Evolutionary conservation across 805 yeast species (phyloP).

Genomic region (Sugiyamaella valdiviana): DNA sequence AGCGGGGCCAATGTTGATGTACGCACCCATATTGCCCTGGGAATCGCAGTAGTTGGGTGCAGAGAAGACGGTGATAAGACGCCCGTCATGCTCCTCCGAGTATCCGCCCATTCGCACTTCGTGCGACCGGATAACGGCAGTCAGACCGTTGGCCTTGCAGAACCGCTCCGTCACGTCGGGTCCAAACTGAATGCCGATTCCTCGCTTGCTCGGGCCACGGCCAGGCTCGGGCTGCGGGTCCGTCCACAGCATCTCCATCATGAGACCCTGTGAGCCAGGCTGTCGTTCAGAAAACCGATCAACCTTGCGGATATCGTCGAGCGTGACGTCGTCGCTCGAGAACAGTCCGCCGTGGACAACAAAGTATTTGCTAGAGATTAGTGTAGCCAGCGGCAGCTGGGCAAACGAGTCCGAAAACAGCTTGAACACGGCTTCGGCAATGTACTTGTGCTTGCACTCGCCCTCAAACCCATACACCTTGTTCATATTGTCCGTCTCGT

Average conservation of each 20-base stretch:
- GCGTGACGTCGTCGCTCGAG: slow-evolving; percentile 62
- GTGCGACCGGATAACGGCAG: slow-evolving; percentile 85
- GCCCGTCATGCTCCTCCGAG: slow-evolving; percentile 79
- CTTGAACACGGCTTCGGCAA: slow-evolving; percentile 63
- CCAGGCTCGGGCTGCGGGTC: slow-evolving; percentile 84
- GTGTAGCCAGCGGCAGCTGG: slow-evolving; percentile 76
- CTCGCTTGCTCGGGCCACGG: slow-evolving; percentile 83
- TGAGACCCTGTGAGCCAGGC: slow-evolving; percentile 86
- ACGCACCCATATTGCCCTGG: slow-evolving; percentile 87
- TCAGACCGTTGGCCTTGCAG: slow-evolving; percentile 62
- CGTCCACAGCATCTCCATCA: slow-evolving; percentile 96
- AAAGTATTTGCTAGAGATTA: slow-evolving; percentile 70
- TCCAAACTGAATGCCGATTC: slow-evolving; percentile 94
- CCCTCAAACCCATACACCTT: slow-evolving; percentile 94
- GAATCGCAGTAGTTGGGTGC: slow-evolving; percentile 97
- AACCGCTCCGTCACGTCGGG: slow-evolving; percentile 85
- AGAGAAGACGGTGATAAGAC: slow-evolving; percentile 87
- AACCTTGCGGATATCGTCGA: slow-evolving; percentile 67
- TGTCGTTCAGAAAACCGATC: slow-evolving; percentile 63
- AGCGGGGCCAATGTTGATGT: slow-evolving; percentile 59
- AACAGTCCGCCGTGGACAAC: slow-evolving; percentile 96
- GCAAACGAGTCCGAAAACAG: slow-evolving; percentile 84
- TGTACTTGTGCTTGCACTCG: slow-evolving; percentile 85
- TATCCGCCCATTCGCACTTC: slow-evolving; percentile 93
- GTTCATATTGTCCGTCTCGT: slow-evolving; percentile 95